These are phyloP conservation scores for Fusarium sp. DNA, from an alignment of 2,329 filamentous ascomycete genomes.

Conservation along the genomic window DNA sequence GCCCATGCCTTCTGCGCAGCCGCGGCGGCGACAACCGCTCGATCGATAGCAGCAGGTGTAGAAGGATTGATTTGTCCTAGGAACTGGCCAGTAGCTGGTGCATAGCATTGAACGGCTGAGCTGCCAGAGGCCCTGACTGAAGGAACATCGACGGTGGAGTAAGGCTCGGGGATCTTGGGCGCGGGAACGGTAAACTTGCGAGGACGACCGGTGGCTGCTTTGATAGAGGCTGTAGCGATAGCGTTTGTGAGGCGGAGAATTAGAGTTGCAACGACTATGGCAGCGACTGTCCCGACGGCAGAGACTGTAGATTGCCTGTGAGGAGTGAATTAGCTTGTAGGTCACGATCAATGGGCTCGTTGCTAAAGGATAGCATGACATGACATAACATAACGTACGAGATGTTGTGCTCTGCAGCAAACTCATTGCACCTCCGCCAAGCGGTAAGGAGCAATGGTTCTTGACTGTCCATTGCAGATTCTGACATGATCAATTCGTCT, in stretches of 20 bases:
- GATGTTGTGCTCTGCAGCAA: slow-evolving; percentile 38
- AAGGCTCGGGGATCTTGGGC: slow-evolving; percentile 69
- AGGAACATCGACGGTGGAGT: slow-evolving; percentile 67
- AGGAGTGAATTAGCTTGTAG: slow-evolving; percentile 1
- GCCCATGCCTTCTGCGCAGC: slow-evolving; percentile 83
- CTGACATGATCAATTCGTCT: not conserved
- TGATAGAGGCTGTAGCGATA: slow-evolving; percentile 33
- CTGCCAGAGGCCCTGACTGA: slow-evolving; percentile 73
- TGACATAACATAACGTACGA: slow-evolving; percentile 37
- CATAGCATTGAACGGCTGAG: slow-evolving; percentile 82
- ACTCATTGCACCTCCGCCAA: slow-evolving; percentile 35
- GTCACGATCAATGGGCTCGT: slow-evolving; percentile 7
- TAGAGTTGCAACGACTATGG: slow-evolving; percentile 46
- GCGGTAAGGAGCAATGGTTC: slow-evolving; percentile 31
- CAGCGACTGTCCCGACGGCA: slow-evolving; percentile 42
- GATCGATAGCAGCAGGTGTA: slow-evolving; percentile 81
- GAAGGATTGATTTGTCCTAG: slow-evolving; percentile 83
- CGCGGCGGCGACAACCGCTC: slow-evolving; percentile 77
- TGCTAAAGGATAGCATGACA: not conserved
- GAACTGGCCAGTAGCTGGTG: slow-evolving; percentile 86
- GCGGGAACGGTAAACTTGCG: slow-evolving; percentile 69
- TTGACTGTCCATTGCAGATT: slow-evolving; percentile 31
- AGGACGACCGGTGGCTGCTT: slow-evolving; percentile 51
- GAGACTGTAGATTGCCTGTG: slow-evolving; percentile 45
- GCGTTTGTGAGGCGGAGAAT: slow-evolving; percentile 45